A percentile compares a stretch with the other conserved stretches of the same genome.
phyloP scores from a whole-genome alignment of 78 protist genomes.

The Dictyostelium brefeldianum region DNA sequence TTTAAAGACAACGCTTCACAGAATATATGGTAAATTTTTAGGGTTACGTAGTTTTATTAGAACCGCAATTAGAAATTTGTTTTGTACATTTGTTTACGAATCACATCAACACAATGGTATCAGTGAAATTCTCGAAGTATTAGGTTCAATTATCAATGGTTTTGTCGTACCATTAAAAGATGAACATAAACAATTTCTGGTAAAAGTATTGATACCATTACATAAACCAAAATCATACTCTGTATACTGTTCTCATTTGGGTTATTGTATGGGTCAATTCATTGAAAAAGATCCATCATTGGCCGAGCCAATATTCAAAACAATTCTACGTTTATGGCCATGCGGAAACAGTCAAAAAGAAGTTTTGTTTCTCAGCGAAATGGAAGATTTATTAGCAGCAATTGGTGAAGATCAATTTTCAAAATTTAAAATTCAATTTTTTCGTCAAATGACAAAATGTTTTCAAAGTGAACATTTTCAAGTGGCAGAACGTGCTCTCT shows the following conservation, averaged over 20 bases:
- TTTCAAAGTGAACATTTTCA: constrained; percentile 75
- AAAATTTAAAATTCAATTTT: constrained; percentile 24
- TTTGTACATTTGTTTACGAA: constrained; percentile 92
- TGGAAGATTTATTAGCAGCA: constrained; percentile 47
- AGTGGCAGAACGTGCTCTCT: constrained; percentile 76
- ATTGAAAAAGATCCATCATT: constrained; percentile 76
- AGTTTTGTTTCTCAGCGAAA: constrained; percentile 61
- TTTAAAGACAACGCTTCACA: constrained; percentile 96
- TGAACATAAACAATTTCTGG: constrained; percentile 94
- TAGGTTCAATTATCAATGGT: constrained; percentile 97
- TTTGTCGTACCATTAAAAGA: constrained; percentile 97
- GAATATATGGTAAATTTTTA: constrained; percentile 96
- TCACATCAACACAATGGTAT: constrained; percentile 95
- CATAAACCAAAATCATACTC: constrained; percentile 89
- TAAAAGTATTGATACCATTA: constrained; percentile 90
- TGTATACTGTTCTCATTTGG: constrained; percentile 68
- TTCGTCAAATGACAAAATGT: constrained; percentile 62
- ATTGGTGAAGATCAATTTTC: constrained; percentile 39
- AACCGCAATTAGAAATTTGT: constrained; percentile 90
- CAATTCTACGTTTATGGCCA: constrained; percentile 64
- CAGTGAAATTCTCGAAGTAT: constrained; percentile 96
- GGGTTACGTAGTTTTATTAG: constrained; percentile 94
- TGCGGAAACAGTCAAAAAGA: constrained; percentile 80
- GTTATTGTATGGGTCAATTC: constrained; percentile 81
- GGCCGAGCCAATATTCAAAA: constrained; percentile 28